A percentile compares a stretch with the other conserved stretches of the same genome.
phyloP scores from a whole-genome alignment of 108 stramenopile species.

The Skeletonema potamos region DNA sequence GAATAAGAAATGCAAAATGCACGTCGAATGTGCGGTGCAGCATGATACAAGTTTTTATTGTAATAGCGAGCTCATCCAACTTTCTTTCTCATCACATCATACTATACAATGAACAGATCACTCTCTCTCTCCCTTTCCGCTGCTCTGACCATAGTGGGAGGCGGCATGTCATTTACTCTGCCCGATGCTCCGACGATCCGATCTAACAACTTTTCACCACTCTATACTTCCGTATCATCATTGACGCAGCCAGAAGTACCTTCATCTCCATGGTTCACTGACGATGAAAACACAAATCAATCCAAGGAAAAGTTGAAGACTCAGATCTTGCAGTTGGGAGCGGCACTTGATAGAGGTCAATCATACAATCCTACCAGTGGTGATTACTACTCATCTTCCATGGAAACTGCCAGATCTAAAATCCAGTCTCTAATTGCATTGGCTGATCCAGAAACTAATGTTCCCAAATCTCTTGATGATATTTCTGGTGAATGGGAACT shows the following conservation, averaged over 20 bases:
- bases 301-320: slow-evolving; percentile 59
- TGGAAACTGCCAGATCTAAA: slow-evolving; percentile 62
- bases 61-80: no score
- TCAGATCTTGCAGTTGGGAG: slow-evolving; percentile 81
- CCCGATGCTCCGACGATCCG: not conserved
- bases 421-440: slow-evolving; percentile 58
- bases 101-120: not conserved
- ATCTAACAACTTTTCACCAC: not conserved
- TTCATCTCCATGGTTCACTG: slow-evolving; percentile 41
- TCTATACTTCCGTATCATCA: not conserved
- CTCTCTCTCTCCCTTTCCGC: not conserved
- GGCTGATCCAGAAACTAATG: slow-evolving; percentile 44
- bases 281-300: slow-evolving; percentile 3
- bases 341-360: slow-evolving; percentile 87
- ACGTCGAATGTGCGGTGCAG: no score
- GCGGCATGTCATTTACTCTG: not conserved
- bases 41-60: no score
- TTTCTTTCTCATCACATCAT: no score
- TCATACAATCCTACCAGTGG: slow-evolving; percentile 88
- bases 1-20: not conserved
- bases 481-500: slow-evolving; percentile 88
- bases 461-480: slow-evolving; percentile 54
- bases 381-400: slow-evolving; percentile 67
- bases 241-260: not conserved
- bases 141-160: not conserved